Evolutionary conservation across 495 filamentous ascomycete genomes (phyloP).

Genomic region (Neurospora sp.): DNA sequence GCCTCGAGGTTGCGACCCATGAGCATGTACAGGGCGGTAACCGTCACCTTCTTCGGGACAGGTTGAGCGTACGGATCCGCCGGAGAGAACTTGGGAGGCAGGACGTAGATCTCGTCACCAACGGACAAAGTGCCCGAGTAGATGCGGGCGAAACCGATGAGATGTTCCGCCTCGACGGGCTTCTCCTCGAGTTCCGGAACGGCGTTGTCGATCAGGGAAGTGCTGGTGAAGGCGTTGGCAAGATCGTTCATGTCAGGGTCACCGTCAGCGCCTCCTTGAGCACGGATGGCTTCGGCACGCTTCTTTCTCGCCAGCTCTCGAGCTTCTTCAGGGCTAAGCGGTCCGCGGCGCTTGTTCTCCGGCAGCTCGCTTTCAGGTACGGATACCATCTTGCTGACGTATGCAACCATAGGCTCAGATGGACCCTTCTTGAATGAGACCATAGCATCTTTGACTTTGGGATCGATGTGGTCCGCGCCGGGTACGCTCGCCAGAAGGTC

Average conservation of each 20-base stretch:
- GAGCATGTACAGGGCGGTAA: slow-evolving; percentile 85
- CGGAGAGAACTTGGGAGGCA: slow-evolving; percentile 86
- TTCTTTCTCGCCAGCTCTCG: slow-evolving; percentile 79
- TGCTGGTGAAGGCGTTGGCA: slow-evolving; percentile 21
- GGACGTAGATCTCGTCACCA: slow-evolving; percentile 82
- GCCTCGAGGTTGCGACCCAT: slow-evolving; percentile 89
- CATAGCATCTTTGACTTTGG: slow-evolving; percentile 65
- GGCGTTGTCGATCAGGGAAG: slow-evolving; percentile 36
- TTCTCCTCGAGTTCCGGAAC: slow-evolving; percentile 45
- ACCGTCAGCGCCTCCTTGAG: slow-evolving; percentile 40
- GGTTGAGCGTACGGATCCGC: slow-evolving; percentile 64
- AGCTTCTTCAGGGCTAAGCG: slow-evolving; percentile 80
- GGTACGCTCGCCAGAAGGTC: slow-evolving; percentile 72
- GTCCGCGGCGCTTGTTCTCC: slow-evolving; percentile 64
- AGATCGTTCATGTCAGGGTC: slow-evolving; percentile 20
- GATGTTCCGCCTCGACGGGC: slow-evolving; percentile 62
- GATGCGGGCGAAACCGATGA: slow-evolving; percentile 90
- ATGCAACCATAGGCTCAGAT: slow-evolving; percentile 77
- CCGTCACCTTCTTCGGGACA: slow-evolving; percentile 70
- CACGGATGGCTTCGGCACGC: slow-evolving; percentile 71
- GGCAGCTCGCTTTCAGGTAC: slow-evolving; percentile 84
- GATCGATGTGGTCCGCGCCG: slow-evolving; percentile 57
- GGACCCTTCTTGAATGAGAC: slow-evolving; percentile 58
- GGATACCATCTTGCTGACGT: slow-evolving; percentile 97
- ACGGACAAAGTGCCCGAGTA: slow-evolving; percentile 85